Conservation (phyloP, 257 asterid species). For the Striga asiatica region DNA sequence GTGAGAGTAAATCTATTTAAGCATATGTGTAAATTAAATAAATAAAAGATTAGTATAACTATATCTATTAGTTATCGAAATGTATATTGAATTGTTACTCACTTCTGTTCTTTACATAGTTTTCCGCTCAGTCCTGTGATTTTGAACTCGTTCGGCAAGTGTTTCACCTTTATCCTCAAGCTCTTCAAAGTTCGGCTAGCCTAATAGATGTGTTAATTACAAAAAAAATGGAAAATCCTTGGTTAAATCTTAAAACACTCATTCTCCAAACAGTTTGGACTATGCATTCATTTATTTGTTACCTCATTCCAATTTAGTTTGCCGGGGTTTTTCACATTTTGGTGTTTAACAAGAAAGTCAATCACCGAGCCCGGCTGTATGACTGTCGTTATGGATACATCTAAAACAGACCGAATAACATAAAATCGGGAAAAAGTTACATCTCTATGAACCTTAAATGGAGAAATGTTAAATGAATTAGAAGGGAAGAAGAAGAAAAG, state of each 20-base stretch:
- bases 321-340: slow-evolving; percentile 35
- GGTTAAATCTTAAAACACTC: not conserved
- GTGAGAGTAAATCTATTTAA: slow-evolving; percentile 22
- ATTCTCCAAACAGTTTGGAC: not conserved
- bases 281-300: not conserved
- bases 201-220: slow-evolving; percentile 3
- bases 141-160: slow-evolving; percentile 28
- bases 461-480: not conserved
- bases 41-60: not conserved
- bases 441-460: not conserved
- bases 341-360: slow-evolving; percentile 31
- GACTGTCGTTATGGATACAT: slow-evolving; percentile 30
- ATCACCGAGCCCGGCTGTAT: slow-evolving; percentile 39
- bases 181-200: slow-evolving; percentile 32
- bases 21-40: not conserved
- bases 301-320: slow-evolving; percentile 41
- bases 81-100: slow-evolving; percentile 2
- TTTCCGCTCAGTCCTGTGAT: slow-evolving; percentile 35
- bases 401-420: slow-evolving; percentile 17
- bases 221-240: too few species aligned
- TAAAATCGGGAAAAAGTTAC: slow-evolving; percentile 5
- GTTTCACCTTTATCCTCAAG: slow-evolving; percentile 32
- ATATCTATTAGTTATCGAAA: not conserved
- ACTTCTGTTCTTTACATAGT: slow-evolving; percentile 43
- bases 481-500: not conserved